Base-by-base conservation (phyloP, 1,284 basidiomycete genomes). In the Ceratobasidium theobromae region DNA sequence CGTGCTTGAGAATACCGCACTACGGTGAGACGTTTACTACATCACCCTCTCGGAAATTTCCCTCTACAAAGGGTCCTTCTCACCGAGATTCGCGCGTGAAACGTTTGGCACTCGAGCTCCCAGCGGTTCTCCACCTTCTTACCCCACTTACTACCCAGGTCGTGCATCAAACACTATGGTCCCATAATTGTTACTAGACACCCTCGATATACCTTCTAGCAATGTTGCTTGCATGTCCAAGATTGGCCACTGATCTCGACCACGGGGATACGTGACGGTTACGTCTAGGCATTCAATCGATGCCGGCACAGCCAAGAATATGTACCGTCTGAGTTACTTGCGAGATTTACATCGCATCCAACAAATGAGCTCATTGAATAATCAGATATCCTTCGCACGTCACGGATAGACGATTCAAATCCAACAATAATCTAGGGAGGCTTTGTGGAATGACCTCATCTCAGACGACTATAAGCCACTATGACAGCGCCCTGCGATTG, bases 61-160 rank as follows among this genome's bases (percentile, higher is more conserved):
- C 35, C 60, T 41, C n/a, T 43, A 40, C 51, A 28, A 53, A 49
- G 27, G 38, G 32, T 46, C 21, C 51, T 64, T 21, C 46, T 30
- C 28, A n/a, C 49, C 40, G 49, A 40, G 21, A 65, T 52, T 65
- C 51, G 40, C 41, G 62, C 62, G 27, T 49, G 41, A 33, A 30
- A 52, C 51, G 43, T 40, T 32, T 38, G 38, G 48, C 27, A 49
- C 30, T 52, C 58, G 21, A 45, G 9, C 52, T 53, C 46, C 38
- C 21, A 25, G 16, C 25, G 18, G 32, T 16, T 23, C 2, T 11
- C 16, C 32, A n/a, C n/a, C 49, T 65, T 65, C 62, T 53, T 23
- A 18, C 40, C 40, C 62, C 62, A n/a, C 41, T 43, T 65, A 18
- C 38, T 32, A 41, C 18, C 14, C 18, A n/a, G n/a, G n/a, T n/a